phyloP scores from a whole-genome alignment of 179 eudicot species.

The Heliamphora pulchella region DNA sequence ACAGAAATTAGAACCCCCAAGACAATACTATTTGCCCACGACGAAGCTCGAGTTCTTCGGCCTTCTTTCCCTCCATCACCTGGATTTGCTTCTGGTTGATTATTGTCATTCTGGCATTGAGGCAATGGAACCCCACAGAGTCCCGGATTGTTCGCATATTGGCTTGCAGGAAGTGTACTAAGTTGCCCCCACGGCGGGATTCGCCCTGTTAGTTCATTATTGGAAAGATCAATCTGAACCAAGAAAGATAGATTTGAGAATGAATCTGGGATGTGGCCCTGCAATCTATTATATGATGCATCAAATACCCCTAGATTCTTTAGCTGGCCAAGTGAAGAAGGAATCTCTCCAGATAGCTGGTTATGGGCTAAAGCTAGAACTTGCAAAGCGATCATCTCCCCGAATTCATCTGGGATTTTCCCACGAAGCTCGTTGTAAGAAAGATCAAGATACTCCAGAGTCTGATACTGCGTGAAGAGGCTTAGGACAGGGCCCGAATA shows the following conservation, averaged over 20 bases:
- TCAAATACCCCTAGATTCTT: slow-evolving; percentile 91
- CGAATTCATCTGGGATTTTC: slow-evolving; percentile 78
- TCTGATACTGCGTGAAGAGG: slow-evolving; percentile 76
- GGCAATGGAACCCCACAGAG: slow-evolving; percentile 89
- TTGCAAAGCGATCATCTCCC: slow-evolving; percentile 93
- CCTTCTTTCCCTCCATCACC: slow-evolving; percentile 21
- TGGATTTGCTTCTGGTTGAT: slow-evolving; percentile 20
- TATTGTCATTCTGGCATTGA: slow-evolving; percentile 36
- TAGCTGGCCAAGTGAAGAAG: slow-evolving; percentile 67
- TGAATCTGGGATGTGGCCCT: slow-evolving; percentile 86
- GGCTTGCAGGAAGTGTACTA: slow-evolving; percentile 90
- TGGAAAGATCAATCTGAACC: slow-evolving; percentile 90
- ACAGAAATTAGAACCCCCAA: slow-evolving; percentile 66
- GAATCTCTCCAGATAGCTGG: slow-evolving; percentile 81
- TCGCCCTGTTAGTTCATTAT: slow-evolving; percentile 75
- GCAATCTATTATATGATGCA: slow-evolving; percentile 80
- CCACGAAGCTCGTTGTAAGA: slow-evolving; percentile 86
- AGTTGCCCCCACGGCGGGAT: slow-evolving; percentile 89
- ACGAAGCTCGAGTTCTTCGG: slow-evolving; percentile 26
- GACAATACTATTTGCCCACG: slow-evolving; percentile 68
- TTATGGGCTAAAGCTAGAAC: slow-evolving; percentile 88
- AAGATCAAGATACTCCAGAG: slow-evolving; percentile 89
- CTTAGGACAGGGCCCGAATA: slow-evolving; percentile 86
- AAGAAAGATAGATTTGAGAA: slow-evolving; percentile 79
- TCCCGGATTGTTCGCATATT: slow-evolving; percentile 82